Percentiles rank a stretch among this genome's conserved stretches.
These are phyloP conservation scores for Monosporozyma siamensis DNA, from an alignment of 805 yeast genomes.

Conservation along the genomic window DNA sequence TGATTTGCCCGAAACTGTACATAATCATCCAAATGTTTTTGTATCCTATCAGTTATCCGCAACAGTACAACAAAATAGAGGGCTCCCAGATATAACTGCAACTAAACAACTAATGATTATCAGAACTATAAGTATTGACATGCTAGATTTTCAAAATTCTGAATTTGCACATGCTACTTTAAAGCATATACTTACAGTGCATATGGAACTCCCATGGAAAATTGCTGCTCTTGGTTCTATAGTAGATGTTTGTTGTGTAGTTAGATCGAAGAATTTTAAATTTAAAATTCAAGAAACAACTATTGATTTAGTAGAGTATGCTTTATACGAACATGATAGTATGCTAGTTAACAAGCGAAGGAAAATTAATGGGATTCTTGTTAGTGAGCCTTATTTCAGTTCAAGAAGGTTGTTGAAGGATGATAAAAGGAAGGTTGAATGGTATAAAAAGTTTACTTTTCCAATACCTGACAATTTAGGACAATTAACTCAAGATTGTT, in stretches of 20 bases:
- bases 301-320: slow-evolving; percentile 58
- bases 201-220: slow-evolving; percentile 74
- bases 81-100: slow-evolving; percentile 52
- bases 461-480: slow-evolving; percentile 65
- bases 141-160: slow-evolving; percentile 81
- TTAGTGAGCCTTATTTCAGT: slow-evolving; percentile 9
- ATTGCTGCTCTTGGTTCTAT: slow-evolving; percentile 86
- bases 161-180: slow-evolving; percentile 90
- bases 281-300: not conserved
- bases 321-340: slow-evolving; percentile 52
- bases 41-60: slow-evolving; percentile 68
- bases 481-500: slow-evolving; percentile 81
- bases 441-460: slow-evolving; percentile 62
- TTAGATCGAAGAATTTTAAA: not conserved
- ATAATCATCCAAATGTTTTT: slow-evolving; percentile 77
- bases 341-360: slow-evolving; percentile 57
- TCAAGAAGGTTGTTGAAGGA: slow-evolving; percentile 23
- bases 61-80: slow-evolving; percentile 72
- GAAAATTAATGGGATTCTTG: slow-evolving; percentile 37
- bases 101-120: slow-evolving; percentile 71
- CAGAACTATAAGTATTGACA: slow-evolving; percentile 79
- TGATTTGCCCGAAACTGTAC: slow-evolving; percentile 74
- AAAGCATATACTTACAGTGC: slow-evolving; percentile 90
- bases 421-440: slow-evolving; percentile 41
- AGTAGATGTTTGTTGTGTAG: slow-evolving; percentile 28